A percentile compares a stretch with the other conserved stretches of the same genome.
Evolutionary conservation across 2,329 filamentous ascomycete genomes (phyloP).

Genomic region (Sporothrix dimorphospora): DNA sequence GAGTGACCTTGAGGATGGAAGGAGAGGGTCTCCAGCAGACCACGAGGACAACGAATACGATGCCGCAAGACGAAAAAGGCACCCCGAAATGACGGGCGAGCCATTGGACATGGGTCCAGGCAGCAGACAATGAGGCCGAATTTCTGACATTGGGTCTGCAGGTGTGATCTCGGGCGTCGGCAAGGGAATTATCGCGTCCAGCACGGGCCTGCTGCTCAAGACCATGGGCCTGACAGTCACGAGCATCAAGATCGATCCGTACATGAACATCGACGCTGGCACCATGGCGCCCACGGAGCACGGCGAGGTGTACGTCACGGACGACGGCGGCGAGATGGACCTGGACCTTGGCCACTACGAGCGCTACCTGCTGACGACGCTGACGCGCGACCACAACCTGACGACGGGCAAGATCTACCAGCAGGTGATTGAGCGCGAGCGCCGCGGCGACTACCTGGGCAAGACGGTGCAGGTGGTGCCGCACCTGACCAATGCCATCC

Average conservation of each 20-base stretch:
- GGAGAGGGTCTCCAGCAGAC: not conserved
- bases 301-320: constrained; percentile 86
- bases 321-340: constrained; percentile 73
- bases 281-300: constrained; percentile 56
- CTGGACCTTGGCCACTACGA: constrained; percentile 63
- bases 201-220: constrained; percentile 71
- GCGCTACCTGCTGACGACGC: constrained; percentile 75
- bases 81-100: not conserved
- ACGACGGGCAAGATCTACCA: constrained; percentile 97
- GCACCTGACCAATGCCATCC: constrained; percentile 87
- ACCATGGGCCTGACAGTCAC: constrained; percentile 75
- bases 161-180: constrained; percentile 37
- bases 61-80: not conserved
- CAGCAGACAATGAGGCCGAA: not conserved
- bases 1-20: constrained; percentile 7
- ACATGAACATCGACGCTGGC: constrained; percentile 47
- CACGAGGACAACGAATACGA: too few relatives aligned
- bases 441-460: constrained; percentile 76
- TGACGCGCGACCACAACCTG: constrained; percentile 90
- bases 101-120: not conserved
- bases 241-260: constrained; percentile 55
- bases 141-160: constrained; percentile 1
- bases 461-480: constrained; percentile 83
- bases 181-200: constrained; percentile 36
- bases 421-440: constrained; percentile 74